These are phyloP conservation scores for Wickerhamiella cacticola DNA, from an alignment of 805 yeast genomes.

Conservation along the genomic window DNA sequence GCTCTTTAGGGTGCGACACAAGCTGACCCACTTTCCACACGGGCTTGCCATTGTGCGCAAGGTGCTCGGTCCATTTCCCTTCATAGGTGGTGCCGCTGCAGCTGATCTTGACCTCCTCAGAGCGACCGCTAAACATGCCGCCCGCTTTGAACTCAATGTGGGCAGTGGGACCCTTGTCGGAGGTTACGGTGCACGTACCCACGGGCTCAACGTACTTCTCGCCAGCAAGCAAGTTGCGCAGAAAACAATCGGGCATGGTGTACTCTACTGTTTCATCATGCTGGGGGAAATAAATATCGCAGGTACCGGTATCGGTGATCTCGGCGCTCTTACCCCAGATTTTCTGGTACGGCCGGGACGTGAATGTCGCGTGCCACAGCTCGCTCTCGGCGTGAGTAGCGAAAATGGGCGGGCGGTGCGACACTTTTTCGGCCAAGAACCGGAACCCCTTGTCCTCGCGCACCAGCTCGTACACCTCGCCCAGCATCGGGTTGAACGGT, in stretches of 20 bases:
- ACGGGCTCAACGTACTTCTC: conserved; percentile 87
- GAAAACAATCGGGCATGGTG: conserved; percentile 68
- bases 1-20: conserved; percentile 43
- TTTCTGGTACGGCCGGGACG: conserved; percentile 51
- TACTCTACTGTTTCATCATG: conserved; percentile 67
- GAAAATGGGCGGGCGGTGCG: conserved; percentile 76
- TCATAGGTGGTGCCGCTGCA: conserved; percentile 26
- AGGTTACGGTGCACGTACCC: conserved; percentile 50
- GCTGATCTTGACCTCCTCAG: conserved; percentile 44
- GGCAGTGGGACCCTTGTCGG: conserved; percentile 59
- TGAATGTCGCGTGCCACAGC: conserved; percentile 43
- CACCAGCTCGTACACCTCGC: conserved; percentile 85
- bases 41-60: conserved; percentile 20
- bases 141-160: conserved; percentile 64
- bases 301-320: conserved; percentile 59
- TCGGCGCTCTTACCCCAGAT: conserved; percentile 94
- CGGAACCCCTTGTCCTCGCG: conserved; percentile 72
- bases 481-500: conserved; percentile 89
- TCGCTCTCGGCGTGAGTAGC: conserved; percentile 66
- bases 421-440: conserved; percentile 69
- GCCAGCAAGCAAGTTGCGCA: conserved; percentile 86
- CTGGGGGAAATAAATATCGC: conserved; percentile 42
- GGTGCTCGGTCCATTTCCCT: conserved; percentile 75
- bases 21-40: conserved; percentile 67
- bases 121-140: conserved; percentile 76